Base-by-base conservation (phyloP, 176 grass and related monocot species). In the Panicum miliaceum region DNA sequence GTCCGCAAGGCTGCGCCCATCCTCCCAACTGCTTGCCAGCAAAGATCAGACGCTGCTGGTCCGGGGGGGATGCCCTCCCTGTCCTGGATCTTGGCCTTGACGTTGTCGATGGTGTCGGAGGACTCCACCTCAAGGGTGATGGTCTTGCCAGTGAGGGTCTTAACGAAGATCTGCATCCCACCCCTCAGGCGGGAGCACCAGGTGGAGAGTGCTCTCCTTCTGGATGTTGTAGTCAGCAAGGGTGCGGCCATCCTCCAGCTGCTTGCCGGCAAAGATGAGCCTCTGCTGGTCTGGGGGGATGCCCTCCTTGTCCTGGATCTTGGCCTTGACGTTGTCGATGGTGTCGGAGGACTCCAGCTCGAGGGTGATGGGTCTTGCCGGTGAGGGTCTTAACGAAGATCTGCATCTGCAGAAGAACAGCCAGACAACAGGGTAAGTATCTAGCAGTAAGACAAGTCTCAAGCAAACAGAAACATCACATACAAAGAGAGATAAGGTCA, bases 51-150 rank as follows among this genome's bases (percentile, higher is more conserved):
- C 83, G 27, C 45, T 90, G 87, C 91, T 92, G 87, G 81, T 92
- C 91, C 8, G 84, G 91, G 0, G 0, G 84, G 91, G 6, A 92
- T 92, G 0, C 91, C 91, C 80, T 92, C 91, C 87, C 90, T 92
- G 48, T 92, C 90, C 81, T 92, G 91, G 81, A 92, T 92, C 84
- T 92, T 92, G 1, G 90, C 86, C 86, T 92, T 92, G 3, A 92
- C 86, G 0, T 92, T 92, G 59, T 92, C 86, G 0, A 93, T 93
- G 20, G 91, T 93, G 77, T 90, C 88, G 0, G 91, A 93, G 0
- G 54, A 74, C 77, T 93, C 88, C 0, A 93, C 91, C 87, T 93
- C 91, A 0, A 93, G 66, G 50, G 88, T 93, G 48, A 93, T 93
- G 0, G 91, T 90, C 85, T 93, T 93, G 3, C 91, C 91, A 0